A percentile compares a stretch with the other conserved stretches of the same genome.
phyloP scores from a whole-genome alignment of 108 stramenopile species.

The Aurantiochytrium sp. region DNA sequence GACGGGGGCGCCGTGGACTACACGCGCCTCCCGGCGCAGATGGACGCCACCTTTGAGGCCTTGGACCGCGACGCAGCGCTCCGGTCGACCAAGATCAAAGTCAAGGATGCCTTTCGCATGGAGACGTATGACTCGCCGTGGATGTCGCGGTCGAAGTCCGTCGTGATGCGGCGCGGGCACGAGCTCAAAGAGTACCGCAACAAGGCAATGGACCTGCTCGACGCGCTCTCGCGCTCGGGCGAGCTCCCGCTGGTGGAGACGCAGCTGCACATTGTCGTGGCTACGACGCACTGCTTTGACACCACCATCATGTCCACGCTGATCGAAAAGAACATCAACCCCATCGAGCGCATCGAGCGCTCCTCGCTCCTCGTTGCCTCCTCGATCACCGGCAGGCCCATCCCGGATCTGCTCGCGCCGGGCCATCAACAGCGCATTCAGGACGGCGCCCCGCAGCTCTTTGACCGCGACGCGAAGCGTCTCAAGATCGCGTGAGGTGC shows the following conservation, averaged over 20 bases:
- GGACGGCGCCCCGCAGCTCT: not conserved
- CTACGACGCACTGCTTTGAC: slow-evolving; percentile 76
- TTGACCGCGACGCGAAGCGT: no score
- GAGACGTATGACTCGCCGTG: not conserved
- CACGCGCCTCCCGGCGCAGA: slow-evolving; percentile 60
- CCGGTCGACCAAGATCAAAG: slow-evolving; percentile 64
- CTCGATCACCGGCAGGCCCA: not conserved
- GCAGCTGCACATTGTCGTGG: slow-evolving; percentile 73
- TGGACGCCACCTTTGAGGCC: slow-evolving; percentile 61
- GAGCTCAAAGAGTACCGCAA: slow-evolving; percentile 56
- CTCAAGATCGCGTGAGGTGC: no score
- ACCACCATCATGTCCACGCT: slow-evolving; percentile 68
- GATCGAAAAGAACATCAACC: slow-evolving; percentile 73
- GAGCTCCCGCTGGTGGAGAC: slow-evolving; percentile 60
- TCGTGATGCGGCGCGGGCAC: slow-evolving; percentile 38
- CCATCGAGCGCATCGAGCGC: slow-evolving; percentile 72
- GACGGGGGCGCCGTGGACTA: slow-evolving; percentile 55
- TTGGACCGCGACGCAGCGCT: slow-evolving; percentile 54
- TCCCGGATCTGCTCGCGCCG: not conserved
- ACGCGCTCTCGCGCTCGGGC: slow-evolving; percentile 72
- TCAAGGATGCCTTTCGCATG: not conserved
- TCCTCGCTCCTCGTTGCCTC: slow-evolving; percentile 54
- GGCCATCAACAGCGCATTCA: not conserved
- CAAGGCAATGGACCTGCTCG: slow-evolving; percentile 76
- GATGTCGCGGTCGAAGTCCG: slow-evolving; percentile 42